Evolutionary conservation across 495 filamentous ascomycete genomes (phyloP).

Genomic region (Sabuloglossum arenarium): DNA sequence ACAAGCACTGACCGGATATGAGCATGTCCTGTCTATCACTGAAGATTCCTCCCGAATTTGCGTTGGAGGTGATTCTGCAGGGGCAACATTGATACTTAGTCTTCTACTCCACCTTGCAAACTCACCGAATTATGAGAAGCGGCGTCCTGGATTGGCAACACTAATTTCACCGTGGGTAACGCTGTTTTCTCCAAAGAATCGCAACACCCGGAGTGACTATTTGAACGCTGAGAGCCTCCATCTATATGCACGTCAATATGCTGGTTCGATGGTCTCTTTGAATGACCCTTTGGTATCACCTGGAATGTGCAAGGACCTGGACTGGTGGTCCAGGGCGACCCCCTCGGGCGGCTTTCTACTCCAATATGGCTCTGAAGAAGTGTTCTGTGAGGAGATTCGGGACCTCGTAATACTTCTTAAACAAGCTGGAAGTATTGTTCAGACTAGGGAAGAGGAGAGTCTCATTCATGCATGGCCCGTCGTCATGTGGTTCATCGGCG

Average conservation of each 20-base stretch:
- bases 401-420: slow-evolving; percentile 27
- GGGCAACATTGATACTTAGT: slow-evolving; percentile 44
- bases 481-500: slow-evolving; percentile 42
- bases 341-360: slow-evolving; percentile 39
- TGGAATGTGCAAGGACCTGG: slow-evolving; percentile 38
- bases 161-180: slow-evolving; percentile 41
- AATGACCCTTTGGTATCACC: slow-evolving; percentile 42
- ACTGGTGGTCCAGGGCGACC: slow-evolving; percentile 38
- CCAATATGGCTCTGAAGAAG: slow-evolving; percentile 48
- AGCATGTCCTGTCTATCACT: slow-evolving; percentile 34
- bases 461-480: slow-evolving; percentile 68
- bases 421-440: slow-evolving; percentile 24
- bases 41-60: slow-evolving; percentile 33
- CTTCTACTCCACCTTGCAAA: slow-evolving; percentile 35
- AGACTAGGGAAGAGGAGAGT: slow-evolving; percentile 29
- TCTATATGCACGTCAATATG: slow-evolving; percentile 42
- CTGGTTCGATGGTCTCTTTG: slow-evolving; percentile 23
- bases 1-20: slow-evolving; percentile 42
- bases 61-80: slow-evolving; percentile 55
- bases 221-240: slow-evolving; percentile 32
- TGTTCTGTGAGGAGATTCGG: slow-evolving; percentile 42
- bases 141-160: slow-evolving; percentile 25
- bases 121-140: not conserved
- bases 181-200: slow-evolving; percentile 31
- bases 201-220: slow-evolving; percentile 39